Evolutionary conservation across 2,329 filamentous ascomycete genomes (phyloP).

Genomic region (Pyrenophora teres): DNA sequence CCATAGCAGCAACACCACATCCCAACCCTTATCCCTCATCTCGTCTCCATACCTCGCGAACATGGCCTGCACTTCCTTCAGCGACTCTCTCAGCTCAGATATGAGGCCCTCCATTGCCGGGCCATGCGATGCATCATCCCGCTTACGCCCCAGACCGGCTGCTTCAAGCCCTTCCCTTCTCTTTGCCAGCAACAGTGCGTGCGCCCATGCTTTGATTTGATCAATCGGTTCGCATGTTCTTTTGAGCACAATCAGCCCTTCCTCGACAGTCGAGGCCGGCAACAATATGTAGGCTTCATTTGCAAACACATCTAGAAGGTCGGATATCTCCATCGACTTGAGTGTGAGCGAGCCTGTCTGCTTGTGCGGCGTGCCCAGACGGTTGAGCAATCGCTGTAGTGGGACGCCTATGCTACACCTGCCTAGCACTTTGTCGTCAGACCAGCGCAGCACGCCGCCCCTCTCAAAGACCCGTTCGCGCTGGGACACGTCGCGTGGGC

Average conservation of each 20-base stretch:
- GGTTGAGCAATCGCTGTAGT: conserved; percentile 45
- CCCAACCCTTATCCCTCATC: conserved; percentile 64
- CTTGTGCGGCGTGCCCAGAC: conserved; percentile 30
- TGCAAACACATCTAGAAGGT: conserved; percentile 57
- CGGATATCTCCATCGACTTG: conserved; percentile 49
- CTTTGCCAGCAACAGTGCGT: conserved; percentile 58
- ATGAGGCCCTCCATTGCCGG: conserved; percentile 47
- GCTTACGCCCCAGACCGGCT: conserved; percentile 15
- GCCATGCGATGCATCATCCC: conserved; percentile 11
- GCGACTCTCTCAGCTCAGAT: conserved; percentile 47
- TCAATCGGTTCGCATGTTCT: conserved; percentile 55
- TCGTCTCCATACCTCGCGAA: conserved; percentile 54
- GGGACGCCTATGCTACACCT: conserved; percentile 60
- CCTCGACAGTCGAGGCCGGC: conserved; percentile 44
- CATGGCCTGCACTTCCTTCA: conserved; percentile 46
- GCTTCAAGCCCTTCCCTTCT: conserved; percentile 16
- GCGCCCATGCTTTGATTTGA: conserved; percentile 66
- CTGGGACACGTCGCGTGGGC: conserved; percentile 67
- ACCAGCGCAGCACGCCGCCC: conserved; percentile 69
- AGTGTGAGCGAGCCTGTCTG: conserved; percentile 34
- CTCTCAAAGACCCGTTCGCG: conserved; percentile 64
- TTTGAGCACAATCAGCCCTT: conserved; percentile 67
- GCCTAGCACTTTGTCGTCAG: conserved; percentile 54
- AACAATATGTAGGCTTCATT: conserved; percentile 66
- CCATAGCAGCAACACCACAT: conserved; percentile 67